phyloP scores from a whole-genome alignment of 2,329 filamentous ascomycete genomes.

The Malbranchea zuffiana region DNA sequence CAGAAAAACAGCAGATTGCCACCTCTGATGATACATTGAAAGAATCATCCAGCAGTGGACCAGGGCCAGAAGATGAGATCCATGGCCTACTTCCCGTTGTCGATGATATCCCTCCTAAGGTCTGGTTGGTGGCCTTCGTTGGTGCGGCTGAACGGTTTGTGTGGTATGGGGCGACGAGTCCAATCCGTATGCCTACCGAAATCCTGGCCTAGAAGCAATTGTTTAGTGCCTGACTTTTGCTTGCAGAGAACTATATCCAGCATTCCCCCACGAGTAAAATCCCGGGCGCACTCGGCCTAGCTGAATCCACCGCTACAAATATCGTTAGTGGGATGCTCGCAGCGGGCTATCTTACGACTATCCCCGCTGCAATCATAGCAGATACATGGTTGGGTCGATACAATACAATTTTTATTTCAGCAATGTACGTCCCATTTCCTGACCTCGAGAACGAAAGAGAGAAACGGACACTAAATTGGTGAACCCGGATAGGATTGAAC shows the following conservation, averaged over 20 bases:
- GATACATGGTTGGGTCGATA: slow-evolving; percentile 32
- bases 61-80: slow-evolving; percentile 11
- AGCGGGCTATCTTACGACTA: slow-evolving; percentile 35
- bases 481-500: slow-evolving; percentile 7
- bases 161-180: slow-evolving; percentile 7
- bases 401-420: slow-evolving; percentile 25
- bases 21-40: no score
- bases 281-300: slow-evolving; percentile 45
- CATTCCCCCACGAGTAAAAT: slow-evolving; percentile 17
- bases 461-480: background rate
- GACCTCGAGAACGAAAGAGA: no score
- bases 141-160: slow-evolving; percentile 9
- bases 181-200: no score
- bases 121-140: slow-evolving; percentile 6
- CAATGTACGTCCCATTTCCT: slow-evolving; percentile 14
- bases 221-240: slow-evolving; percentile 1
- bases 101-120: slow-evolving; percentile 7
- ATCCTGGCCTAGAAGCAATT: no score
- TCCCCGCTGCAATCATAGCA: slow-evolving; percentile 28
- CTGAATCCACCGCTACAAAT: slow-evolving; percentile 45
- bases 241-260: slow-evolving; percentile 12
- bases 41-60: no score
- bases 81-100: slow-evolving; percentile 8
- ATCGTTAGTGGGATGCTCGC: slow-evolving; percentile 48
- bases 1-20: no score